phyloP scores from a whole-genome alignment of 371 early-diverging fungal species.

The Mortierella sp. region DNA sequence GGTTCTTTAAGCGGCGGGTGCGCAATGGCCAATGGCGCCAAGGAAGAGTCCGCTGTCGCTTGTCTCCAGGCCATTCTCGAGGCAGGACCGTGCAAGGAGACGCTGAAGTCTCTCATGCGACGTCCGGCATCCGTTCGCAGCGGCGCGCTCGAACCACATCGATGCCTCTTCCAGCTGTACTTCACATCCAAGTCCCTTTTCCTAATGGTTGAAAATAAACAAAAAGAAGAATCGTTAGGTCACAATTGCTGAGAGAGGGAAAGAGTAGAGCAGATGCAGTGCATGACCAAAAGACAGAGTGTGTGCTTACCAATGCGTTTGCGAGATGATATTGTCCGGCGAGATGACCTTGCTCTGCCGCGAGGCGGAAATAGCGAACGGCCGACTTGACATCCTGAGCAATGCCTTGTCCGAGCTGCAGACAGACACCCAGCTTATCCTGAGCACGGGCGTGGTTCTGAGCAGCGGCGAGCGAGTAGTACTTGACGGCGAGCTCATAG shows the following conservation, averaged over 20 bases:
- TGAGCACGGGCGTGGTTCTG: conserved; percentile 58
- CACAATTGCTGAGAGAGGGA: background rate
- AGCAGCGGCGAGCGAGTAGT: conserved; percentile 63
- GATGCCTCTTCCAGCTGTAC: conserved; percentile 72
- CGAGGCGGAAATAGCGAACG: conserved; percentile 68
- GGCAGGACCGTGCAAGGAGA: conserved; percentile 63
- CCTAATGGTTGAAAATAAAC: conserved; percentile 43
- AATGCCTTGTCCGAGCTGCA: conserved; percentile 82
- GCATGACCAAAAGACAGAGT: background rate
- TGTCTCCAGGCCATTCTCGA: conserved; percentile 58
- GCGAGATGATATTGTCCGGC: conserved; percentile 76
- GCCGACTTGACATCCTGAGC: conserved; percentile 69
- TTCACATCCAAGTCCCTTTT: conserved; percentile 78
- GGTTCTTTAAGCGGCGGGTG: conserved; percentile 64
- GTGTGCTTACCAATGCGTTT: conserved; percentile 58
- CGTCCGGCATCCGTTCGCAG: conserved; percentile 66
- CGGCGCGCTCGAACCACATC: conserved; percentile 79
- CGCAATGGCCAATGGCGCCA: conserved; percentile 66
- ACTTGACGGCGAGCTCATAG: conserved; percentile 66
- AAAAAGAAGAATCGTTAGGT: background rate
- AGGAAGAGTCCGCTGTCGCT: conserved; percentile 57
- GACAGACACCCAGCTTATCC: conserved; percentile 81
- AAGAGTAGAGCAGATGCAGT: background rate
- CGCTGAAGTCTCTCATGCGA: conserved; percentile 68
- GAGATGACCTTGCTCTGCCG: conserved; percentile 76